Evolutionary conservation across 192 early-diverging fungal genomes (phyloP).

Genomic region (Entomortierella beljakovae): DNA sequence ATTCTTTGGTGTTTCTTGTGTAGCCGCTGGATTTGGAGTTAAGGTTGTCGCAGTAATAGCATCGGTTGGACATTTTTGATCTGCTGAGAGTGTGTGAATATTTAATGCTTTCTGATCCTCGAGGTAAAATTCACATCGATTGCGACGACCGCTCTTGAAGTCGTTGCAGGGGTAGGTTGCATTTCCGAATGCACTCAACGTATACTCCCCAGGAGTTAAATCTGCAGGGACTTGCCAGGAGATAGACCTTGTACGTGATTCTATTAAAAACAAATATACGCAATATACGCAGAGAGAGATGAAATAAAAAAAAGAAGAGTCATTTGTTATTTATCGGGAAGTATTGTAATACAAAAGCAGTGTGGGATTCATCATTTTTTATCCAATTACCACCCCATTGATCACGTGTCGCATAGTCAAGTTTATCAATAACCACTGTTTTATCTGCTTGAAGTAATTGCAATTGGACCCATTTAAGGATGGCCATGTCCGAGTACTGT

Average conservation of each 20-base stretch:
- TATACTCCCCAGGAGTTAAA: conserved; percentile 22
- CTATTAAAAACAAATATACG: background rate
- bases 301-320: background rate
- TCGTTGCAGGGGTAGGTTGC: conserved; percentile 23
- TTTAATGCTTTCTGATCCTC: conserved; percentile 14
- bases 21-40: background rate
- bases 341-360: no score
- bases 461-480: conserved; percentile 22
- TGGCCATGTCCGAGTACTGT: conserved; percentile 27
- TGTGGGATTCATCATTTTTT: no score
- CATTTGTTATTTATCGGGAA: no score
- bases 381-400: conserved; percentile 27
- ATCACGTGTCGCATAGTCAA: conserved; percentile 19
- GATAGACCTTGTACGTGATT: conserved; percentile 3
- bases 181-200: conserved; percentile 12
- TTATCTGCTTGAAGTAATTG: conserved; percentile 8
- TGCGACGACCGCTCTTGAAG: background rate
- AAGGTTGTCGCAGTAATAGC: no score
- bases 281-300: background rate
- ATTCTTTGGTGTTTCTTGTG: background rate
- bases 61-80: background rate
- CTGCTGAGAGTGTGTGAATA: background rate
- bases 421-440: conserved; percentile 2
- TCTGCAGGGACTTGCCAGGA: conserved; percentile 13
- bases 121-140: conserved; percentile 1